Percentiles rank a stretch among this genome's conserved stretches.
Evolutionary conservation across 2,329 filamentous ascomycete genomes (phyloP).

Genomic region (Fusarium neocosmosporiellum): DNA sequence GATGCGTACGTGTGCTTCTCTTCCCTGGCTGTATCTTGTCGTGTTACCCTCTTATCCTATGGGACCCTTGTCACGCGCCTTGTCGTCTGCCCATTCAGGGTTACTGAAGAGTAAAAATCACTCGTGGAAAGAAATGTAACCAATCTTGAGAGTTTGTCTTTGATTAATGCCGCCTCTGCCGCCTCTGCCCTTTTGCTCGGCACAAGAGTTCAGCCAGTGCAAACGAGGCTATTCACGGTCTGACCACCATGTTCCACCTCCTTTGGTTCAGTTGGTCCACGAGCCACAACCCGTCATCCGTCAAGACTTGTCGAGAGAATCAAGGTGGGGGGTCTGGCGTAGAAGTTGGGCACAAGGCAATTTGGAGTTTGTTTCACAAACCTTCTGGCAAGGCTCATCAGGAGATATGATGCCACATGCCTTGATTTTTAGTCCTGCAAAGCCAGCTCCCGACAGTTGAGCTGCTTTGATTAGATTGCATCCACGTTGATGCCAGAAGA

Average conservation of each 20-base stretch:
- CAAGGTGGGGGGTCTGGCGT: not conserved
- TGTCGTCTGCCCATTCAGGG: conserved; percentile 2
- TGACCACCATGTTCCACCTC: conserved; percentile 19
- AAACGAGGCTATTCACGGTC: conserved; percentile 12
- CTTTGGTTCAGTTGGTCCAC: not conserved
- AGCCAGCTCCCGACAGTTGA: not conserved
- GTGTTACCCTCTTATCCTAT: conserved; percentile 35
- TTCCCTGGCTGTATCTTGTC: conserved; percentile 15
- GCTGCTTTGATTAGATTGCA: conserved; percentile 7
- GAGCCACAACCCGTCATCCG: conserved; percentile 5
- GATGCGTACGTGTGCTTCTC: conserved; percentile 14
- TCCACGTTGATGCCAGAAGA: conserved; percentile 8
- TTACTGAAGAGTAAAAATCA: conserved; percentile 6
- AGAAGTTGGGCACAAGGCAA: not conserved
- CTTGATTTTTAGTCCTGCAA: conserved; percentile 1
- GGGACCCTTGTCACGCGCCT: conserved; percentile 18
- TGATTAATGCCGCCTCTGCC: conserved; percentile 19
- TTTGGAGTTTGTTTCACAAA: conserved; percentile 13
- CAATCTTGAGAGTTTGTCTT: conserved; percentile 12
- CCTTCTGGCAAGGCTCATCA: conserved; percentile 3
- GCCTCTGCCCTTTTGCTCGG: conserved; percentile 20
- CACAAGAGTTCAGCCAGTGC: conserved; percentile 8
- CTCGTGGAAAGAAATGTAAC: not conserved
- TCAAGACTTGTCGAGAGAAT: conserved; percentile 10
- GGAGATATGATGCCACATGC: not conserved